phyloP scores from a whole-genome alignment of 495 filamentous ascomycete genomes.

The Collariella sp. region DNA sequence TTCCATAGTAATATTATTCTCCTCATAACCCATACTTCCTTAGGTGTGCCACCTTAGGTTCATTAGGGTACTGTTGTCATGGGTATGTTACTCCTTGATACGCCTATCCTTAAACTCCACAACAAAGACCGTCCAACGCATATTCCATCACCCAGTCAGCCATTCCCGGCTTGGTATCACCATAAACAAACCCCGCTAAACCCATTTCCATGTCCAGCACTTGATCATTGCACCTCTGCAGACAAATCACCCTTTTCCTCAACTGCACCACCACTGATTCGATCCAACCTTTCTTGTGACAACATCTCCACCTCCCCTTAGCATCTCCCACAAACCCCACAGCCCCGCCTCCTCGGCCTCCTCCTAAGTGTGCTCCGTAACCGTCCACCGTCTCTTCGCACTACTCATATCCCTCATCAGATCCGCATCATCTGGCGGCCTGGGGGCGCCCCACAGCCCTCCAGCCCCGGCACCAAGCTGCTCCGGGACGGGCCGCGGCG shows the following conservation, averaged over 20 bases:
- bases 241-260: too few relatives aligned
- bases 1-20: too few relatives aligned
- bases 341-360: too few relatives aligned
- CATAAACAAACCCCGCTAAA: neutral
- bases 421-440: slow-evolving; percentile 32
- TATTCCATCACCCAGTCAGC: slow-evolving; percentile 1
- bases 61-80: neutral
- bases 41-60: too few relatives aligned
- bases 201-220: too few relatives aligned
- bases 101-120: neutral
- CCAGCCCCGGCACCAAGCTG: slow-evolving; percentile 20
- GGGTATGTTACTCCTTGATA: neutral
- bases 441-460: slow-evolving; percentile 33
- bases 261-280: too few relatives aligned
- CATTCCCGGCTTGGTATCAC: slow-evolving; percentile 5
- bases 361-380: slow-evolving; percentile 29
- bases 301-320: too few relatives aligned
- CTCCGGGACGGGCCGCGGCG: slow-evolving; percentile 6
- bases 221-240: too few relatives aligned
- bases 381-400: slow-evolving; percentile 40
- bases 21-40: too few relatives aligned
- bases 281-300: too few relatives aligned
- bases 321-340: too few relatives aligned
- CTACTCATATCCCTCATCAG: slow-evolving; percentile 28
- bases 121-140: neutral